These are phyloP conservation scores for Lachnum nothofagi DNA, from an alignment of 2,329 filamentous ascomycete species.

Conservation along the genomic window DNA sequence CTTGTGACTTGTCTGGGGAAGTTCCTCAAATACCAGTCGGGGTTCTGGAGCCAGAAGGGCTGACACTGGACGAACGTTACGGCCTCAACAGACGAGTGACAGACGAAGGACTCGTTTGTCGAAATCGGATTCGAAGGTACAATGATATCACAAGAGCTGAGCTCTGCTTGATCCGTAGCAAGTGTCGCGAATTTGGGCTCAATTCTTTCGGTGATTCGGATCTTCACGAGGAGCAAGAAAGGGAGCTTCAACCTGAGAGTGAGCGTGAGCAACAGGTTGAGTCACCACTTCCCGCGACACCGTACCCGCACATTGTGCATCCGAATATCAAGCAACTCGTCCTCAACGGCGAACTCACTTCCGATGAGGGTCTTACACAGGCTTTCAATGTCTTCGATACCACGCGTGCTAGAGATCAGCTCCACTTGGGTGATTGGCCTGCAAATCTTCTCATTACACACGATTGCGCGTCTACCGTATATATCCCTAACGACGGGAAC, in stretches of 20 bases:
- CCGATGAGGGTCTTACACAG: constrained; percentile 9
- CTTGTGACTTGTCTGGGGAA: constrained; percentile 1
- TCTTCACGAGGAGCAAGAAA: constrained; percentile 62
- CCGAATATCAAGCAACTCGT: constrained; percentile 40
- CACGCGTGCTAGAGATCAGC: constrained; percentile 33
- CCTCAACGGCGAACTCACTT: constrained; percentile 28
- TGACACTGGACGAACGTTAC: constrained; percentile 49
- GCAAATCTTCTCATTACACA: constrained; percentile 41
- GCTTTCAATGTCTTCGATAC: constrained; percentile 35
- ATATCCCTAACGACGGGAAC: not conserved
- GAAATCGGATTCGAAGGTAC: constrained; percentile 2
- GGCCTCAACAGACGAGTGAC: constrained; percentile 11
- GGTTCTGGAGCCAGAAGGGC: constrained; percentile 51
- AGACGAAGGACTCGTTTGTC: constrained; percentile 1
- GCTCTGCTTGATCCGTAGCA: constrained; percentile 25
- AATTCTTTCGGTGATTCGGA: constrained; percentile 33
- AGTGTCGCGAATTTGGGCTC: constrained; percentile 37
- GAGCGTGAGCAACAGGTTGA: constrained; percentile 56
- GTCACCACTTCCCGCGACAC: constrained; percentile 37
- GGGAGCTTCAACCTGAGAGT: constrained; percentile 60
- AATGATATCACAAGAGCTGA: constrained; percentile 7
- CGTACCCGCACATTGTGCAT: constrained; percentile 42
- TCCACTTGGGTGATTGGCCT: constrained; percentile 36
- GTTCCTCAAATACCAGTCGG: constrained; percentile 23
- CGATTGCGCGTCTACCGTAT: constrained; percentile 48